These are phyloP conservation scores for Fusarium illudens DNA, from an alignment of 2,329 filamentous ascomycete genomes.

Conservation along the genomic window DNA sequence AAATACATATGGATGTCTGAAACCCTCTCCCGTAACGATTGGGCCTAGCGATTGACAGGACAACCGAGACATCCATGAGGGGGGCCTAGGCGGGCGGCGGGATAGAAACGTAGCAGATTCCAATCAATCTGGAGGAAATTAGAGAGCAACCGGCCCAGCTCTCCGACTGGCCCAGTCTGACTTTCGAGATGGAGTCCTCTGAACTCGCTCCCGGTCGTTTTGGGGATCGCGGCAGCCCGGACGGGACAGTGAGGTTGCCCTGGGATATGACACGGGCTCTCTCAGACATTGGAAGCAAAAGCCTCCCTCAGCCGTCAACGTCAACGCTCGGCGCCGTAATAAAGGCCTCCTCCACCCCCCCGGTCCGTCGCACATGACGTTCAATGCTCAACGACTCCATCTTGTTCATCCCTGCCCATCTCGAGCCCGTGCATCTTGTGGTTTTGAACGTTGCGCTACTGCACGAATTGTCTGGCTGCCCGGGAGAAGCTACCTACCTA, in stretches of 20 bases:
- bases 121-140: constrained; percentile 40
- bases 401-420: constrained; percentile 14
- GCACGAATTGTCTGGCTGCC: not conserved
- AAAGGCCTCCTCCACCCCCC: constrained; percentile 9
- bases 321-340: not conserved
- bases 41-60: constrained; percentile 4
- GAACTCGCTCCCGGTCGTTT: constrained; percentile 14
- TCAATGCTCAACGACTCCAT: constrained; percentile 6
- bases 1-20: constrained; percentile 22
- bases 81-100: not conserved
- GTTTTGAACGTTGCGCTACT: constrained; percentile 9
- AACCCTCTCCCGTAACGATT: constrained; percentile 18
- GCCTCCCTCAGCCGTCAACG: not conserved
- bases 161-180: not conserved
- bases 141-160: constrained; percentile 12
- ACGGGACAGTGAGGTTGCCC: constrained; percentile 33
- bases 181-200: not conserved
- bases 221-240: constrained; percentile 14
- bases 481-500: not conserved
- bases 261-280: constrained; percentile 32
- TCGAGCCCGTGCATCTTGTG: not conserved
- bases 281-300: not conserved
- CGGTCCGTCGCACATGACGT: not conserved
- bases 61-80: constrained; percentile 4
- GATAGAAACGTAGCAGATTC: constrained; percentile 25